Evolutionary conservation across 768 basidiomycete genomes (phyloP).

Genomic region (Russula vinacea): DNA sequence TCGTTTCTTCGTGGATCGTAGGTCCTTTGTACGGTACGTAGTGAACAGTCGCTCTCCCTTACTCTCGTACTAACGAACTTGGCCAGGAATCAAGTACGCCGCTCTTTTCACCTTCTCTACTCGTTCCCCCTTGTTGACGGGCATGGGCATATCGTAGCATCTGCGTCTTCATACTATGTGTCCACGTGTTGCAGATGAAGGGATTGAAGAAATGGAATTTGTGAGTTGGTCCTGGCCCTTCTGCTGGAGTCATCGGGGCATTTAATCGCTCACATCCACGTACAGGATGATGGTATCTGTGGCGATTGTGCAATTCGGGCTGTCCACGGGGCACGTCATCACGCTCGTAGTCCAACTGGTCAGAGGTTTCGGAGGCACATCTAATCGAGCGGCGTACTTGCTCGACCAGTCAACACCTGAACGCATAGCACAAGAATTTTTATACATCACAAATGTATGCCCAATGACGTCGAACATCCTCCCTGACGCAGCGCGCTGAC

Average conservation of each 20-base stretch:
- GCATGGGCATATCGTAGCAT: background rate
- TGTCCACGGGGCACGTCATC: constrained; percentile 20
- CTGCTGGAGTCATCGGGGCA: background rate
- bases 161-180: constrained; percentile 20
- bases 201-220: constrained; percentile 8
- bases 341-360: constrained; percentile 18
- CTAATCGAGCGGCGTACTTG: background rate
- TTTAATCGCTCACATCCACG: background rate
- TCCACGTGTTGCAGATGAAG: constrained; percentile 1
- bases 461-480: background rate
- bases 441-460: constrained; percentile 23
- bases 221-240: background rate
- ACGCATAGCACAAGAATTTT: constrained; percentile 6
- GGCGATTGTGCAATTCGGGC: constrained; percentile 12
- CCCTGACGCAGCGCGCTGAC: background rate
- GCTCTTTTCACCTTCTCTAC: background rate
- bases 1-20: constrained; percentile 11
- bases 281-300: constrained; percentile 16
- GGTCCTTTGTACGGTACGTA: constrained; percentile 22
- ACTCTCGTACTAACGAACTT: background rate
- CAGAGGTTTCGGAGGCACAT: background rate
- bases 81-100: constrained; percentile 19
- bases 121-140: background rate
- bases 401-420: constrained; percentile 12
- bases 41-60: background rate